Evolutionary conservation across 1,284 basidiomycete genomes (phyloP).

Genomic region (Moesziomyces aphidis): DNA sequence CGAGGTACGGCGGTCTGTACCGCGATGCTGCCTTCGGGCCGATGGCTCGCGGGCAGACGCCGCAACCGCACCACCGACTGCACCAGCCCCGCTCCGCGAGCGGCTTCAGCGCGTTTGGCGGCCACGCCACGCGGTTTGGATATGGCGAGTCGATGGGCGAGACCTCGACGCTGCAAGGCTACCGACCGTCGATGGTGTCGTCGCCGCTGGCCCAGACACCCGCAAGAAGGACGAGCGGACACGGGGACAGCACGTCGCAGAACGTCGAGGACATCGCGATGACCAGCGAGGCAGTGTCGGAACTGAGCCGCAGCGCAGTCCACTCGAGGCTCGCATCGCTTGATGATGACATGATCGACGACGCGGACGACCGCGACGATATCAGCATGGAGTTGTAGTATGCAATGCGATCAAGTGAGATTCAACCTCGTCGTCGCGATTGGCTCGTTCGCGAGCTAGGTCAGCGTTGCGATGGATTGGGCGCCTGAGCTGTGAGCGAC

Average conservation of each 20-base stretch:
- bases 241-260: conserved; percentile 9
- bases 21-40: conserved; percentile 20
- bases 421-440: too few species aligned
- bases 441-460: too few species aligned
- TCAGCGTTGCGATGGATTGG: too few species aligned
- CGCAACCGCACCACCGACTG: conserved; percentile 46
- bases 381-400: conserved; percentile 35
- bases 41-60: conserved; percentile 30
- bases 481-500: too few species aligned
- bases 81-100: conserved; percentile 43
- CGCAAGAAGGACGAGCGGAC: conserved; percentile 23
- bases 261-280: conserved; percentile 35
- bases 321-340: conserved; percentile 23
- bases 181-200: conserved; percentile 34
- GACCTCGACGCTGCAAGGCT: conserved; percentile 34
- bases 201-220: conserved; percentile 43
- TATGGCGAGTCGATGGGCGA: conserved; percentile 47
- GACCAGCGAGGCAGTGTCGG: conserved; percentile 21
- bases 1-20: conserved; percentile 79
- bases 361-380: conserved; percentile 29
- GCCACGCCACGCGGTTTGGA: conserved; percentile 16
- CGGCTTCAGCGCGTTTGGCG: conserved; percentile 34
- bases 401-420: background rate
- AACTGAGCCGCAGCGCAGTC: conserved; percentile 6
- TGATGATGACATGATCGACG: conserved; percentile 27